Base-by-base conservation (phyloP, 805 yeast genomes). In the Candida nonsorbophila region DNA sequence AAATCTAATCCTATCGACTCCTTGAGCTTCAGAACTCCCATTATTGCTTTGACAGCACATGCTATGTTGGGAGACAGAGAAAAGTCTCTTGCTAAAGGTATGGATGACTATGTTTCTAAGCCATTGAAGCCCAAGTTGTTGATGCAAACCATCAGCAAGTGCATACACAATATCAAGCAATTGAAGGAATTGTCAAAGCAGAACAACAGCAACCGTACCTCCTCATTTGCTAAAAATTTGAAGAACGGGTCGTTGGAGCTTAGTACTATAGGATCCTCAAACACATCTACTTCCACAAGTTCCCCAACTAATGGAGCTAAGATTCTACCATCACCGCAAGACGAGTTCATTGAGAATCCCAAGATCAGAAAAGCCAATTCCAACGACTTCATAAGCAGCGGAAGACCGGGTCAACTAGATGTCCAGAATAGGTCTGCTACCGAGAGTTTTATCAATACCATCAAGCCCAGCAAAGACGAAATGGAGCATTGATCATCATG, bases 21-120 rank as follows among this genome's bases (percentile, higher is more conserved):
- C 6, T 69, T 79, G 29, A 70, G 83, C 18, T 77, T 80, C 37
- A 69, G 94, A 34, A 81, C 90, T 1, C 95, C 95, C 13, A 85
- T 85, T 43, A 84, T 85, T 45, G 95, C 95, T 2, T 66, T 85
- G 34, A 86, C 95, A 0, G 95, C 95, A 0, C 95, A 85, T 54
- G 95, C 95, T 3, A 86, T 85, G 95, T 67, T 85, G 62, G 95
- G 95, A 27, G 95, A 86, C 55, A 65, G 95, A 29, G 95, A 85
- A 50, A 70, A 82, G 44, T 84, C 94, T 36, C 63, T 85, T 55
- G 83, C 83, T 38, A 87, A 87, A 22, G 94, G 87, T 39, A 85
- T 85, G 95, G 95, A 85, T 55, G 95, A 86, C 51, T 85, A 86
- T 49, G 72, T 85, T 27, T 81, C 92, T 7, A 85, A 85, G 53